Base-by-base conservation (phyloP, 805 yeast species). In the Middelhovenomyces tepae region DNA sequence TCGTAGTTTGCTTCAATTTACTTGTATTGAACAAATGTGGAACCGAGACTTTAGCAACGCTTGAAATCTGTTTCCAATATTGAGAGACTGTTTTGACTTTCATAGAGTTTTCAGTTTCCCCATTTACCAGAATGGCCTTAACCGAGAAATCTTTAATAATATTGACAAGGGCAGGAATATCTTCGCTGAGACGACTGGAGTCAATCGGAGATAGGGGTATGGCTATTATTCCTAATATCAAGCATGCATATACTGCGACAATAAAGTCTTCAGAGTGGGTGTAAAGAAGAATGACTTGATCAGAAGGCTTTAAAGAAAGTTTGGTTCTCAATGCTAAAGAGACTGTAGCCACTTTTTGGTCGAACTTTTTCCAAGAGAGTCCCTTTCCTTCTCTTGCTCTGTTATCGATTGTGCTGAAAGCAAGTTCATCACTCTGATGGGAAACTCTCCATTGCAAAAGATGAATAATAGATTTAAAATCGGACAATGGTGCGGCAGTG, bases 201-300 rank as follows among this genome's bases (percentile, higher is more conserved):
- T 79, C 85, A 25, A 86, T 58, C 0, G 93, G 86, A 7, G 75
- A 61, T 51, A 85, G 55, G 0, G 94, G 91, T 10, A 89, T 67
- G 1, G 91, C 84, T 2, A 82, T 67, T 4, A 85, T 50, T 37
- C 95, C 95, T 34, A 86, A 71, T 36, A 78, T 58, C 53, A 89
- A 71, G 52, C 97, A 89, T 0, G 98, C 96, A 55, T 77, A 75
- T 1, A 86, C 64, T 2, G 94, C 84, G 18, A 84, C 73, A 4
- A 79, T 73, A 49, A 73, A 89, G 40, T 91, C 97, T 37, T 87
- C 95, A 1, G 86, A 75, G 28, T 89, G 70, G 0, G 94, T 79
- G 52, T 84, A 86, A 78, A 86, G 78, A 47, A 91, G 60, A 3
- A 86, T 66, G 3, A 85, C 89, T 42, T 67, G 63, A 34, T 80